Evolutionary conservation across 352 stramenopile species (phyloP), one percentile per base, ranked within the genome.

Genomic region (Phytopythium delawarense): DNA sequence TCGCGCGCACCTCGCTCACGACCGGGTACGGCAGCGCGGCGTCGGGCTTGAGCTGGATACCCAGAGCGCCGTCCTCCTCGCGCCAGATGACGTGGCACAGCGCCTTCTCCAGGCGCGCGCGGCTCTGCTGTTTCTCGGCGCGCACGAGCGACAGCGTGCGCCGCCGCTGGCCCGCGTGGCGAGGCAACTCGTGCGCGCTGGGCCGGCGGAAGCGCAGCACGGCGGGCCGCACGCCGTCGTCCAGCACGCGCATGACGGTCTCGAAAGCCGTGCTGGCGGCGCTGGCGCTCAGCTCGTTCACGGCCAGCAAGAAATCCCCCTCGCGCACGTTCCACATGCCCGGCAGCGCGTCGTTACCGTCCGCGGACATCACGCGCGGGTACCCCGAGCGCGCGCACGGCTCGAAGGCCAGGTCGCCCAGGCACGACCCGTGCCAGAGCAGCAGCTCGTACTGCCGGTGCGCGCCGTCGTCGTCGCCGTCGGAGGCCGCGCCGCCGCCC

Each of bases 11-110:
- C 44, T 76, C 70, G 32, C 70, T 71, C 15, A 91, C 75, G 20
- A 77, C 71, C 16, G 81, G 79, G 57, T 88, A 89, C 18, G 77
- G 75, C 67, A 76, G 79, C 53, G 49, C 67, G n/a, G 69, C 65
- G 46, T 86, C 66, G 7, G 71, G 75, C 50, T 84, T 84, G 53
- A 91, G 67, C 42, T 67, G 74, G 37, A 91, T 76, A 20, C 81
- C 81, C 12, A 91, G 68, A 11, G 74, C 66, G 0, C 74, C 77
- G 56, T 89, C 77, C 55, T 89, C 81, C 65, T 91, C 81, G 54
- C 78, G 70, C 77, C 79, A 89, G 37, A 91, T 73, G 9, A 91
- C 59, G 61, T 91, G 87, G 57, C 78, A 83, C 50, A 91, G 65
- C 21, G 76, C 78, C 21, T 69, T 63, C 66, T 91, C 77, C 6